These are phyloP conservation scores for Puccinia horiana DNA, from an alignment of 1,284 basidiomycete genomes.

Conservation along the genomic window DNA sequence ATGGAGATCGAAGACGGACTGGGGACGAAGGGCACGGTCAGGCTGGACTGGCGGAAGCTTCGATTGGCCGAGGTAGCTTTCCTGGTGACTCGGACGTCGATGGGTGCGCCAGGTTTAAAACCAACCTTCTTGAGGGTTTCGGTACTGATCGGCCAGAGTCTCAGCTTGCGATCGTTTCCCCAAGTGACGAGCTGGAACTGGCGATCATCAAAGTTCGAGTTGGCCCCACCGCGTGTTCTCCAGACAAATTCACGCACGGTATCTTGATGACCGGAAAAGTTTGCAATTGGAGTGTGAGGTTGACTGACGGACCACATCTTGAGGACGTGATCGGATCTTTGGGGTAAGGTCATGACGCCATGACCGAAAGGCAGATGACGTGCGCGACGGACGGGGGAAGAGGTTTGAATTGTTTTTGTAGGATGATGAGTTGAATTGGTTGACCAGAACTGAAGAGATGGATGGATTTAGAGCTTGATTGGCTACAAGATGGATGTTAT, in stretches of 20 bases:
- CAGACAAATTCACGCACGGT: conserved; percentile 98
- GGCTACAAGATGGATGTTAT: too few relatives aligned
- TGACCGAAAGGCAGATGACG: conserved; percentile 87
- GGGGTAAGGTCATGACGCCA: conserved; percentile 84
- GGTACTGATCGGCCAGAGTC: conserved; percentile 82
- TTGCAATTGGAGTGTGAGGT: conserved; percentile 66
- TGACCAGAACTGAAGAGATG: conserved; percentile 43
- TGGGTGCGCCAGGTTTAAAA: conserved; percentile 62
- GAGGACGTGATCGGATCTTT: conserved; percentile 78
- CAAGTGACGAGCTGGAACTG: conserved; percentile 93
- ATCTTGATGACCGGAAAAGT: conserved; percentile 84
- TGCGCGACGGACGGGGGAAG: conserved; percentile 91
- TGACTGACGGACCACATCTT: conserved; percentile 75
- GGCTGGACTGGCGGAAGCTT: conserved; percentile 50
- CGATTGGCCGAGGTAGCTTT: conserved; percentile 54
- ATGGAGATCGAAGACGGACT: conserved; percentile 42
- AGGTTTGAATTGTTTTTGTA: conserved; percentile 69
- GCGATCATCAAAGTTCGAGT: conserved; percentile 64
- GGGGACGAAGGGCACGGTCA: conserved; percentile 27
- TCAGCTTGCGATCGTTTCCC: conserved; percentile 89
- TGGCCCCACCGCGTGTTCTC: conserved; percentile 67
- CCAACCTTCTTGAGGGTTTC: conserved; percentile 65
- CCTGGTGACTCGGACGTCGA: conserved; percentile 63
- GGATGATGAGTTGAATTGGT: conserved; percentile 60
- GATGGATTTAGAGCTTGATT: neutral